Conservation (phyloP, 2,329 filamentous ascomycete genomes). For the Lecanicillium sp. region DNA sequence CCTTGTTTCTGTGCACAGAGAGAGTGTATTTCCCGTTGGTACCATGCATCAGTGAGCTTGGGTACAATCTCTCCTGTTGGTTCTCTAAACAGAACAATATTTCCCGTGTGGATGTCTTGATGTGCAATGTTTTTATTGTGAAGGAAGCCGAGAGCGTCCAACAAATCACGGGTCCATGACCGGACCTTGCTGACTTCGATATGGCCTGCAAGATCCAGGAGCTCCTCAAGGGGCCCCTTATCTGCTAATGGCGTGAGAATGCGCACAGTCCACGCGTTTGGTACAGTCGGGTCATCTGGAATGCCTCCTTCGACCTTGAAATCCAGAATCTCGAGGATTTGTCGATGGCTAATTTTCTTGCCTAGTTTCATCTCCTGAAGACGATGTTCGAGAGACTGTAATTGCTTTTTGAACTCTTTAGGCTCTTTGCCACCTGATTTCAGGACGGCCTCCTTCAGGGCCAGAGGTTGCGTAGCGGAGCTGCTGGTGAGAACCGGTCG, state of each 20-base stretch:
- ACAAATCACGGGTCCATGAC: constrained; percentile 83
- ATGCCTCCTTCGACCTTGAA: constrained; percentile 63
- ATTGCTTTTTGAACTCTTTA: constrained; percentile 62
- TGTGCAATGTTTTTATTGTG: constrained; percentile 81
- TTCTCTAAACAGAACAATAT: constrained; percentile 69
- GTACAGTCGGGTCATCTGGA: constrained; percentile 26
- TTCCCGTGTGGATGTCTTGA: constrained; percentile 70
- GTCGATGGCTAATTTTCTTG: constrained; percentile 66
- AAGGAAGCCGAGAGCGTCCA: constrained; percentile 81
- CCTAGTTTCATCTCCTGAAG: constrained; percentile 67
- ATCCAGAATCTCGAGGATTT: constrained; percentile 71
- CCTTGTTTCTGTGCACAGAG: constrained; percentile 46
- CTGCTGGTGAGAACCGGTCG: constrained; percentile 54
- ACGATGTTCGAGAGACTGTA: constrained; percentile 68
- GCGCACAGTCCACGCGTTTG: constrained; percentile 59
- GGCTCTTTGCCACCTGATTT: constrained; percentile 48
- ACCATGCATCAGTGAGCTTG: constrained; percentile 68
- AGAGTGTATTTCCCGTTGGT: constrained; percentile 58
- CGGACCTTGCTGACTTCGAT: constrained; percentile 69
- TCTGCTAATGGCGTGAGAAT: constrained; percentile 70
- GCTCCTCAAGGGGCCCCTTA: constrained; percentile 73
- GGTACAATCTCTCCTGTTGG: constrained; percentile 59
- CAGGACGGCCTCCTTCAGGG: constrained; percentile 64
- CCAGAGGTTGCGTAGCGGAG: constrained; percentile 52
- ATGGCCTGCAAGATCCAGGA: constrained; percentile 69